Evolutionary conservation across 495 filamentous ascomycete species (phyloP).

Genomic region (Chaetomidium leptoderma): DNA sequence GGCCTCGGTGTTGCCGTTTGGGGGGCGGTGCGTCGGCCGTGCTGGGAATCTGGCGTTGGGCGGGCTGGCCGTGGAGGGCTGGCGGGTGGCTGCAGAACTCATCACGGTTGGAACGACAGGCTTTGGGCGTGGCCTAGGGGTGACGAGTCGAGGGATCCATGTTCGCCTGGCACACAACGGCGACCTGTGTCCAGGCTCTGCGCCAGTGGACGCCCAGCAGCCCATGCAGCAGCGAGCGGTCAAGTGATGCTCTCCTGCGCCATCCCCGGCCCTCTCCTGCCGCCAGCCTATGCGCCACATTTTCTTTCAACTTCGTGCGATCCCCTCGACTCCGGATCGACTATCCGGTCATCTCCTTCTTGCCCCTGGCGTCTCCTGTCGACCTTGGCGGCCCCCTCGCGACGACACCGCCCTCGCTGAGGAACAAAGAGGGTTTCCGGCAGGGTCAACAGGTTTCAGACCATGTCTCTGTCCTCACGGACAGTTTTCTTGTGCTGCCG

Average conservation of each 20-base stretch:
- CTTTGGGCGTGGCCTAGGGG: slow-evolving; percentile 18
- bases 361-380: background rate
- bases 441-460: slow-evolving; percentile 13
- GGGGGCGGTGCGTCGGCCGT: slow-evolving; percentile 5
- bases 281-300: slow-evolving; percentile 31
- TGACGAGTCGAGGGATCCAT: slow-evolving; percentile 33
- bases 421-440: slow-evolving; percentile 15
- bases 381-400: background rate
- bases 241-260: slow-evolving; percentile 23
- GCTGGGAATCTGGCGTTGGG: slow-evolving; percentile 10
- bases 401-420: slow-evolving; percentile 10
- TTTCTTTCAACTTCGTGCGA: slow-evolving; percentile 31
- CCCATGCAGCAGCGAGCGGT: slow-evolving; percentile 7
- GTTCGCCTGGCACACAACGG: slow-evolving; percentile 17
- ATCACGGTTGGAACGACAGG: slow-evolving; percentile 23
- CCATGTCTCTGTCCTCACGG: slow-evolving; percentile 29
- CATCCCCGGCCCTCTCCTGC: slow-evolving; percentile 22
- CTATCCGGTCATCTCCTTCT: background rate
- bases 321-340: slow-evolving; percentile 2
- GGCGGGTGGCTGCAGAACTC: slow-evolving; percentile 23
- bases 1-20: slow-evolving; percentile 17
- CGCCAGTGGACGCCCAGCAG: background rate
- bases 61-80: slow-evolving; percentile 9
- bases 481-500: slow-evolving; percentile 32
- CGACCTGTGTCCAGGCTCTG: slow-evolving; percentile 11